A percentile compares a stretch with the other conserved stretches of the same genome.
These are phyloP conservation scores for Psilocybe azurescens DNA, from an alignment of 768 basidiomycete species.

Conservation along the genomic window DNA sequence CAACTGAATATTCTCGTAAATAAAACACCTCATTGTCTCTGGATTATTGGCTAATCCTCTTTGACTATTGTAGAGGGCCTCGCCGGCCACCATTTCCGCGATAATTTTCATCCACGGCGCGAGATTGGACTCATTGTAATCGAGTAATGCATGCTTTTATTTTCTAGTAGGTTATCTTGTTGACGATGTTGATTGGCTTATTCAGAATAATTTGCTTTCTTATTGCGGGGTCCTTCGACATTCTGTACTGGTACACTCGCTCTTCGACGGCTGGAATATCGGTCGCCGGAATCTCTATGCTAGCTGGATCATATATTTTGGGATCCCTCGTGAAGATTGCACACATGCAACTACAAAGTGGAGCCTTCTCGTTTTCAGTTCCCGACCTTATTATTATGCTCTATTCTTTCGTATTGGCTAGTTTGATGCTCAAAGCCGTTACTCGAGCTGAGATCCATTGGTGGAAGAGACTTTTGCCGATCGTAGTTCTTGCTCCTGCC, in stretches of 20 bases:
- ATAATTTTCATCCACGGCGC: conserved; percentile 18
- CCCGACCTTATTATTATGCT: neutral
- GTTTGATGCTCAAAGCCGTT: conserved; percentile 31
- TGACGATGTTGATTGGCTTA: neutral
- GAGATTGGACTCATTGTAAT: conserved; percentile 19
- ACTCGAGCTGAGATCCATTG: conserved; percentile 27
- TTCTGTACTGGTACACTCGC: conserved; percentile 40
- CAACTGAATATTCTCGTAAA: neutral
- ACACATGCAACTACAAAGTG: neutral
- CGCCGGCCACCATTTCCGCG: conserved; percentile 30
- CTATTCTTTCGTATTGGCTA: no score
- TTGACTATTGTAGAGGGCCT: conserved; percentile 27
- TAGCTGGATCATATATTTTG: conserved; percentile 20
- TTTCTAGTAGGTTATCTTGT: neutral
- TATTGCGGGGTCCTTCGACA: conserved; percentile 18
- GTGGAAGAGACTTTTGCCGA: conserved; percentile 17
- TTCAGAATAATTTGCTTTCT: conserved; percentile 20
- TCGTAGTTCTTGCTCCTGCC: conserved; percentile 20
- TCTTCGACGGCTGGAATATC: conserved; percentile 38
- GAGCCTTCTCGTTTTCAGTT: neutral
- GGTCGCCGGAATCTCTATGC: conserved; percentile 25
- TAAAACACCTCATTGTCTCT: neutral
- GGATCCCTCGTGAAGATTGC: neutral
- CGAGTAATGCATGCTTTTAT: conserved; percentile 1
- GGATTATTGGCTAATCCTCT: neutral